Percentiles rank a stretch among this genome's conserved stretches.
phyloP scores from a whole-genome alignment of 495 filamentous ascomycete genomes.

The Durotheca rogersii region DNA sequence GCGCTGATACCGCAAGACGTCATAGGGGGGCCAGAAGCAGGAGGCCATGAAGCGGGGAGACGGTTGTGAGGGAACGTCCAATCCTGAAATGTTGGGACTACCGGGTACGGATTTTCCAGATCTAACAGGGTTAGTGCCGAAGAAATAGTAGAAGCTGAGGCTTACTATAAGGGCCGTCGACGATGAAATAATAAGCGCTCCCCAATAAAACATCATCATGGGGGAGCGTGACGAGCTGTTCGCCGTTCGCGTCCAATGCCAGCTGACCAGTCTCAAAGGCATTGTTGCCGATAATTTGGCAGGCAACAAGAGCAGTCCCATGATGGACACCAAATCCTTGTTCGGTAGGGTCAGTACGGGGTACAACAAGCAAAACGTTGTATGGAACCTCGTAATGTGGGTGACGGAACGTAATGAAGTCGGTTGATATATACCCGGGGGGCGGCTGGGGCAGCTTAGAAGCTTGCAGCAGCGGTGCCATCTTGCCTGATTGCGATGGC shows the following conservation, averaged over 20 bases:
- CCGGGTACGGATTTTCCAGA: no score
- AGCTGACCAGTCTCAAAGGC: background rate
- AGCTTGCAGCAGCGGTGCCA: no score
- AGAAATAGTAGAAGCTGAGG: background rate
- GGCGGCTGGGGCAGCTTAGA: no score
- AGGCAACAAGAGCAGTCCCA: slow-evolving; percentile 4
- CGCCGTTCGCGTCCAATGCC: background rate
- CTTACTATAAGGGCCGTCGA: background rate
- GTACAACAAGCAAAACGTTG: background rate
- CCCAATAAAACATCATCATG: background rate
- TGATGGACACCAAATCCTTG: background rate
- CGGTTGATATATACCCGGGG: no score
- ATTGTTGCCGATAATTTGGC: slow-evolving; percentile 7
- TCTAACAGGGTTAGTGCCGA: no score
- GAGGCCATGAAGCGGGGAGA: background rate
- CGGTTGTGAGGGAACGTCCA: background rate
- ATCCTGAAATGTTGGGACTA: background rate
- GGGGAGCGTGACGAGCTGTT: background rate
- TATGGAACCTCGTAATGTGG: background rate
- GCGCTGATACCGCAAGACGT: background rate
- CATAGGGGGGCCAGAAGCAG: background rate
- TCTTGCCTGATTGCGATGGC: no score
- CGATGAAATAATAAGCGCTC: background rate
- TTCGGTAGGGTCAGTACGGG: background rate
- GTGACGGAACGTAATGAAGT: no score